These are phyloP conservation scores for Heterobasidion annosum DNA, from an alignment of 1,284 basidiomycete species.

Conservation along the genomic window DNA sequence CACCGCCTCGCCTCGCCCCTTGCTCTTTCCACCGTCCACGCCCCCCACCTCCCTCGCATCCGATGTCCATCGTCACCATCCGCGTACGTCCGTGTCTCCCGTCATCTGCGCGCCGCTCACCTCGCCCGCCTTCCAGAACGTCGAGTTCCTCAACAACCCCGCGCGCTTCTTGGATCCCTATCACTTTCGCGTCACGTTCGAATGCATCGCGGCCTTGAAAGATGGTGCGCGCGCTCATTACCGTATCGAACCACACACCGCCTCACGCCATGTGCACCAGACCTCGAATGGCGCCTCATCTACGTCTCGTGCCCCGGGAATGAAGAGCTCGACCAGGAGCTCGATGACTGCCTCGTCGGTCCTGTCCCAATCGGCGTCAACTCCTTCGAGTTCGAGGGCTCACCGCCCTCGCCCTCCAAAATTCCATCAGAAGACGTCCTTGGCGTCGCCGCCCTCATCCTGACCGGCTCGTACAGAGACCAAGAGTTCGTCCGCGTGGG, in stretches of 20 bases:
- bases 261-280: constrained; percentile 28
- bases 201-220: constrained; percentile 88
- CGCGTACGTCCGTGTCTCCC: constrained; percentile 30
- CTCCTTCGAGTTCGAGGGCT: constrained; percentile 91
- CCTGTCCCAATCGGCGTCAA: constrained; percentile 94
- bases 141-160: constrained; percentile 90
- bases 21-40: constrained; percentile 6
- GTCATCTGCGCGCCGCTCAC: background rate
- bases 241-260: background rate
- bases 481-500: constrained; percentile 98
- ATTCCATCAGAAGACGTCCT: constrained; percentile 82
- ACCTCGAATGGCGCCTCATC: constrained; percentile 96
- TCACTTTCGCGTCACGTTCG: constrained; percentile 94
- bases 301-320: constrained; percentile 94
- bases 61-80: constrained; percentile 65
- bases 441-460: constrained; percentile 85
- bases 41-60: background rate
- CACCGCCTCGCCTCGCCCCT: background rate
- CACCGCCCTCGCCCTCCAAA: constrained; percentile 60
- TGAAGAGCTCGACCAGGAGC: constrained; percentile 90
- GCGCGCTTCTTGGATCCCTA: constrained; percentile 89
- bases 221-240: constrained; percentile 55
- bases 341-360: constrained; percentile 93
- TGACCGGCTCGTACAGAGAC: constrained; percentile 85
- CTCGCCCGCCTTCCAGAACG: constrained; percentile 39